Base-by-base conservation (phyloP, 2,329 filamentous ascomycete species). In the Apiospora marii region DNA sequence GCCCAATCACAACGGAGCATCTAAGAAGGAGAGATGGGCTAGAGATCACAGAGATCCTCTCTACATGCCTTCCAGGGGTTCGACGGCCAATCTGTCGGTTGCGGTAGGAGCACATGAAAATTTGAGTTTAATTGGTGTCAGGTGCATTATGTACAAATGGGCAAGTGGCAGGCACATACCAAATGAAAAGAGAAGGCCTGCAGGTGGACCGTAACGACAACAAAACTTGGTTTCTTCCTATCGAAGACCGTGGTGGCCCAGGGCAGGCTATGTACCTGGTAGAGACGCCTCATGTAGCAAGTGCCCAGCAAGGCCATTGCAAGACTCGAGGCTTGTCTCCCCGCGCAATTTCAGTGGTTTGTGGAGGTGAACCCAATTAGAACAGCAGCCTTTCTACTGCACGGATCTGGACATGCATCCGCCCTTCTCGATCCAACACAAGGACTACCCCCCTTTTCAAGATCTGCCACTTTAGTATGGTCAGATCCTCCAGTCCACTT, bases 121-220 rank as follows among this genome's bases (percentile, higher is more conserved):
- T 27, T 41, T 44, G 37, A 27, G 64, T 68, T 68, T 68, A 30
- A 68, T 68, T 68, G 64, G 27, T 24, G n/a, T 37, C 30, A 37
- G 19, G 22, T 22, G 30, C 8, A 16, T 67, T 22, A n/a, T 16
- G 27, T 41, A 7, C 34, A 41, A 67, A 24, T 12, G 34, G 61
- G 41, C 37, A 67, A 16, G 51, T 34, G 27, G 14, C 19, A 27
- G 19, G 51, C 27, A 58, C 51, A 34, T 34, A 34, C 5, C 27
- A 58, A 58, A 58, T 34, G 51, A 58, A 19, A 34, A 58, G 51
- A 10, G 51, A 58, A 27, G 6, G 12, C 30, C 51, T 6, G n/a
- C n/a, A n/a, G n/a, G n/a, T n/a, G 24, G 30, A 58, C 51, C 30
- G 16, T 58, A 58, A 58, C 14, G 19, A 8, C 22, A 48, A 49